phyloP scores from a whole-genome alignment of 495 filamentous ascomycete species.

The Penicillium riverlandense region DNA sequence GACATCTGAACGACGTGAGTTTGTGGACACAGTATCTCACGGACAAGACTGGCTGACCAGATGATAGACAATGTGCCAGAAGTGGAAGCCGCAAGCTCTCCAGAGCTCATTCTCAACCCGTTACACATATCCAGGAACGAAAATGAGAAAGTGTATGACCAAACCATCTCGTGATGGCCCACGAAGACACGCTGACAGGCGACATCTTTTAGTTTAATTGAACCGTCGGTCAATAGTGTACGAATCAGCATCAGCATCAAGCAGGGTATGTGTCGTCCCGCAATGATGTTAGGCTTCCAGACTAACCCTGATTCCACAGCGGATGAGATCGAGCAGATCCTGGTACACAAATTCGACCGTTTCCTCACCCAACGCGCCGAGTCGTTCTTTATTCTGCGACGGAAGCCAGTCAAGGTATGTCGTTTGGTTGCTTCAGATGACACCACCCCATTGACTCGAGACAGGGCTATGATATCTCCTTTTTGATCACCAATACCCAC shows the following conservation, averaged over 20 bases:
- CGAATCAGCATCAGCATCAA: slow-evolving; percentile 97
- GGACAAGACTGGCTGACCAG: too few species aligned
- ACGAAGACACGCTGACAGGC: too few species aligned
- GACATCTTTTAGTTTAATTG: slow-evolving; percentile 18
- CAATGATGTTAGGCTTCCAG: too few species aligned
- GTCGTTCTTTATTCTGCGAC: slow-evolving; percentile 91
- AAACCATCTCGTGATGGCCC: too few species aligned
- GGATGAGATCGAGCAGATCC: slow-evolving; percentile 95
- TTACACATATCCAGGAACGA: slow-evolving; percentile 85
- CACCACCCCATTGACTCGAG: slow-evolving; percentile 1
- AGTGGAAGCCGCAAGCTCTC: slow-evolving; percentile 85
- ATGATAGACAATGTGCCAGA: slow-evolving; percentile 78
- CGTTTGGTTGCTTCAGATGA: neutral
- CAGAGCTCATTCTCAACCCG: slow-evolving; percentile 91
- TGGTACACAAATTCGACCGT: slow-evolving; percentile 95
- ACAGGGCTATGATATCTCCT: slow-evolving; percentile 97
- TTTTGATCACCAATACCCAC: slow-evolving; percentile 97
- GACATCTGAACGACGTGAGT: slow-evolving; percentile 68
- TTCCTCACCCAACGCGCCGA: slow-evolving; percentile 95
- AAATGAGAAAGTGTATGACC: slow-evolving; percentile 67
- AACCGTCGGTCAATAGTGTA: slow-evolving; percentile 92
- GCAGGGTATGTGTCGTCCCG: slow-evolving; percentile 35
- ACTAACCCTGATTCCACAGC: slow-evolving; percentile 29
- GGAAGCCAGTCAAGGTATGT: slow-evolving; percentile 86
- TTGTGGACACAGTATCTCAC: neutral